Evolutionary conservation across 257 asterid species (phyloP), one percentile per base, ranked within the genome.

Genomic region (Penstemon eatonii): DNA sequence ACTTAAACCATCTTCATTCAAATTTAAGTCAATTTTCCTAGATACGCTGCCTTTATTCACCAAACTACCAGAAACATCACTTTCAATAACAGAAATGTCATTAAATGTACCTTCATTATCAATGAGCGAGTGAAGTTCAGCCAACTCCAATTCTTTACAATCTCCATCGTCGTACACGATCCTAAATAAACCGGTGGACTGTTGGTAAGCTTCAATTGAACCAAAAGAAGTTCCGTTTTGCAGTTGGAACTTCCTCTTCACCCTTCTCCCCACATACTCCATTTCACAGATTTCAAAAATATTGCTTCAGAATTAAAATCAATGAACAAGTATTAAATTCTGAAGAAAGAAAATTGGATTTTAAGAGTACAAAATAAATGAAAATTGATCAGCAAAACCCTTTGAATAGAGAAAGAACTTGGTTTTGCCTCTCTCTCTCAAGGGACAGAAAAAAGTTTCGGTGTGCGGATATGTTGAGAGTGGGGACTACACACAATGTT

Each of bases 141-240:
- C 46, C 67, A 76, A 66, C 40, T 80, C 88, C 82, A 90, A 57
- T 37, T 81, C 86, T 87, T 90, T 93, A 73, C 85, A 79, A 85
- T 79, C 84, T 5, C 96, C 95, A 78, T 67, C 80, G 52, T 85
- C 95, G 58, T 85, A 90, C 44, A 75, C 85, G 88, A 90, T 79
- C 82, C 70, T 73, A 52, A 79, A 86, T 42, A 76, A 43, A 3
- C 88, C 87, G 37, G 79, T 81, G 4, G 71, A 59, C 56, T 84
- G 69, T 25, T 87, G 87, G 73, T 79, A 82, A 3, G 84, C 73
- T 69, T 82, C 72, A 53, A 89, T 87, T 54, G 71, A 62, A 25
- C 95, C 96, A 19, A 38, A 73, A 19, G 69, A 67, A 25, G 79
- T 33, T 11, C 90, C 95, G 53, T 25, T 25, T 25, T 65, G 58